A percentile compares a stretch with the other conserved stretches of the same genome.
phyloP scores from a whole-genome alignment of 2,329 filamentous ascomycete genomes.

The Cercospora janseana region DNA sequence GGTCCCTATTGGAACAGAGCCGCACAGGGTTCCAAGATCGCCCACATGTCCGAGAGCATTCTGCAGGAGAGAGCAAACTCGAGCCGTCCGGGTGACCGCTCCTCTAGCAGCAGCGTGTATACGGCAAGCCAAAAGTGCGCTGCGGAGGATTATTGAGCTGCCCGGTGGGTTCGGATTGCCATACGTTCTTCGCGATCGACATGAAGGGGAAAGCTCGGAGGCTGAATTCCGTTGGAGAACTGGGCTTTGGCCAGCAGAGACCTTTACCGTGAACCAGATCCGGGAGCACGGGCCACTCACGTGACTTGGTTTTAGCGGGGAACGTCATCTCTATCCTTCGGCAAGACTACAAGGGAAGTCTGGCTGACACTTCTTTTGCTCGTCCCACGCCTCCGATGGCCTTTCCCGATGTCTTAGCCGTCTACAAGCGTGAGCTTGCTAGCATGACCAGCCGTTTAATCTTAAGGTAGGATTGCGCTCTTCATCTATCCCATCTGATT shows the following conservation, averaged over 20 bases:
- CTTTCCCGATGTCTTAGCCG: slow-evolving; percentile 13
- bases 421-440: not conserved
- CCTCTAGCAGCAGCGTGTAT: no score
- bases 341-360: slow-evolving; percentile 12
- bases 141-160: no score
- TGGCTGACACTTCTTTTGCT: slow-evolving; percentile 3
- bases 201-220: not conserved
- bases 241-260: not conserved
- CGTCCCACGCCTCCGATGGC: slow-evolving; percentile 2
- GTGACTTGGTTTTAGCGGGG: slow-evolving; percentile 2
- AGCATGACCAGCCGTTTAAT: not conserved
- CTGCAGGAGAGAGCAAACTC: no score
- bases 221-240: not conserved
- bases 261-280: slow-evolving; percentile 2
- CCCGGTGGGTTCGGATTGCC: no score
- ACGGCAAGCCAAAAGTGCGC: no score
- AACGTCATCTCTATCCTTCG: slow-evolving; percentile 12
- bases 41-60: no score
- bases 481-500: not conserved
- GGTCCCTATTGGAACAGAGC: no score
- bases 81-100: no score
- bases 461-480: slow-evolving; percentile 11
- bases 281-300: slow-evolving; percentile 1
- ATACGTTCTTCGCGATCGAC: no score
- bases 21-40: no score